These are phyloP conservation scores for Ganoderma resinaceum DNA, from an alignment of 1,284 basidiomycete genomes.

Conservation along the genomic window DNA sequence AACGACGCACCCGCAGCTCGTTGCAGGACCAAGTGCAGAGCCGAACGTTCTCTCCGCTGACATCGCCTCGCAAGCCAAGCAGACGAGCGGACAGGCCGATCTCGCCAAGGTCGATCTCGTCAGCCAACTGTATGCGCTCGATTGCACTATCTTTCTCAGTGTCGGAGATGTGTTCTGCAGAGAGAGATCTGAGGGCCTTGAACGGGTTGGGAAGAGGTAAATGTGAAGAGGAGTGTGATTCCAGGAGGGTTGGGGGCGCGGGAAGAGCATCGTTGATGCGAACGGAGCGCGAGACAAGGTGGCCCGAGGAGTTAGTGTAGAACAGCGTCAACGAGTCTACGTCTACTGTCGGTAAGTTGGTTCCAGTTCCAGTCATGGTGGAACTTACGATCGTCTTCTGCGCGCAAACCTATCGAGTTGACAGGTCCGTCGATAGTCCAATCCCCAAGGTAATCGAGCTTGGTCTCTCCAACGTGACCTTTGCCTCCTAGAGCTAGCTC, in stretches of 20 bases:
- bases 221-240: conserved; percentile 32
- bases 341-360: not conserved
- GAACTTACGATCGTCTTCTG: conserved; percentile 52
- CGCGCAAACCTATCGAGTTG: conserved; percentile 51
- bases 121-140: conserved; percentile 29
- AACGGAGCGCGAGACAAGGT: conserved; percentile 33
- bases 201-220: conserved; percentile 61
- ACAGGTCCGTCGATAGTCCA: conserved; percentile 61
- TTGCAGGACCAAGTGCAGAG: conserved; percentile 54
- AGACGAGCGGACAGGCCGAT: conserved; percentile 41
- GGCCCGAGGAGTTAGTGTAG: conserved; percentile 33
- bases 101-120: conserved; percentile 35
- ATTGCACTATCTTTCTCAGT: conserved; percentile 18
- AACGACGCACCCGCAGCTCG: conserved; percentile 49
- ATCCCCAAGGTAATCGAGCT: conserved; percentile 57
- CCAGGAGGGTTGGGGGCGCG: conserved; percentile 18
- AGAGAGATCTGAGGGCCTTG: conserved; percentile 54
- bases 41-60: conserved; percentile 38
- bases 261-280: conserved; percentile 21
- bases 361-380: conserved; percentile 20
- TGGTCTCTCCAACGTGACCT: conserved; percentile 44
- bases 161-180: conserved; percentile 46
- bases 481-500: conserved; percentile 49
- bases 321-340: conserved; percentile 36
- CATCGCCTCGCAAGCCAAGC: conserved; percentile 43